Percentiles rank a stretch among this genome's conserved stretches.
phyloP scores from a whole-genome alignment of 495 filamentous ascomycete genomes.

The Hyaloscypha bicolor region DNA sequence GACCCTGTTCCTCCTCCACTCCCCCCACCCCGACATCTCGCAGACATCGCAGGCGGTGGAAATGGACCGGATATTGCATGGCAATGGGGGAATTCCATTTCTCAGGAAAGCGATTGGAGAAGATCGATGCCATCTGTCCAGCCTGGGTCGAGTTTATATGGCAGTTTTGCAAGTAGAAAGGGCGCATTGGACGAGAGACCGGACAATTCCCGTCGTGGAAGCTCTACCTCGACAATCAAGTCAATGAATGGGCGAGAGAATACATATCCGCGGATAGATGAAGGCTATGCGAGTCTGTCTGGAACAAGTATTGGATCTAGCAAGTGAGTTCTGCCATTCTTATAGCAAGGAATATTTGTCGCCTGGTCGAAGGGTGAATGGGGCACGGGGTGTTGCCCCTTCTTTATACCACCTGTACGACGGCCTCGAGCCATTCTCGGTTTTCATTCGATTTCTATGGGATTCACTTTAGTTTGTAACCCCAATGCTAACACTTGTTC shows the following conservation, averaged over 20 bases:
- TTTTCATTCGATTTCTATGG: constrained; percentile 16
- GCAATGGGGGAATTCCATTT: constrained; percentile 35
- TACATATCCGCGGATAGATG: constrained; percentile 40
- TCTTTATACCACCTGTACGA: not conserved
- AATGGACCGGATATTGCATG: constrained; percentile 36
- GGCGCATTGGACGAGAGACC: constrained; percentile 31
- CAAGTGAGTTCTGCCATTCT: constrained; percentile 34
- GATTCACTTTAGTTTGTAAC: not conserved
- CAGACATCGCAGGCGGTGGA: constrained; percentile 36
- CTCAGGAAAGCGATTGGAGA: constrained; percentile 27
- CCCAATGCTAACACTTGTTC: not conserved
- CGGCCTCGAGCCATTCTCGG: not conserved
- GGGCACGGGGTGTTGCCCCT: not conserved
- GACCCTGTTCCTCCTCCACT: constrained; percentile 53
- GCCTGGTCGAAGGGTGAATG: not conserved
- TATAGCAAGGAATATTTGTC: too few relatives aligned
- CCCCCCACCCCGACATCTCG: constrained; percentile 48
- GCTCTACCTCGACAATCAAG: constrained; percentile 41
- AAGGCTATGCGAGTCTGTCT: constrained; percentile 55
- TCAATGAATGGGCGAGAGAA: constrained; percentile 33
- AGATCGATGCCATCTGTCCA: constrained; percentile 31
- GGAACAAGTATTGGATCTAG: constrained; percentile 40
- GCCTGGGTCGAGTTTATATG: constrained; percentile 35
- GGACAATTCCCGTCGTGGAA: constrained; percentile 36
- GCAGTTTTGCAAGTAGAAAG: constrained; percentile 26